phyloP scores from a whole-genome alignment of 768 basidiomycete species.

The Boletus sp. region DNA sequence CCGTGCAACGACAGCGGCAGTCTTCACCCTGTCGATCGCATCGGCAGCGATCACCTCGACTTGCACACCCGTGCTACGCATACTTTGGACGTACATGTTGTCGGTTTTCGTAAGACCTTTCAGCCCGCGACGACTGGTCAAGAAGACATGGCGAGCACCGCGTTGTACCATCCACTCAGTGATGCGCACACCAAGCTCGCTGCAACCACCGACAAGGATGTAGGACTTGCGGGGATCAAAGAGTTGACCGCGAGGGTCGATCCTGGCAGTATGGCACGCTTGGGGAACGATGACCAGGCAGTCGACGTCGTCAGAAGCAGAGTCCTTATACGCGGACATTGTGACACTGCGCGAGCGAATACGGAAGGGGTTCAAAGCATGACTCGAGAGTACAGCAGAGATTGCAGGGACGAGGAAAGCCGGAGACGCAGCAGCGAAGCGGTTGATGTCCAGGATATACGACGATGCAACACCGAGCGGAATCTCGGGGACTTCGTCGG shows the following conservation, averaged over 20 bases:
- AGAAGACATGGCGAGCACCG: slow-evolving; percentile 32
- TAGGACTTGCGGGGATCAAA: slow-evolving; percentile 30
- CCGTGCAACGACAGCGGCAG: slow-evolving; percentile 19
- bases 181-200: slow-evolving; percentile 25
- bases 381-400: slow-evolving; percentile 18
- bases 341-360: slow-evolving; percentile 6
- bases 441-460: slow-evolving; percentile 20
- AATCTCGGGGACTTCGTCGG: slow-evolving; percentile 11
- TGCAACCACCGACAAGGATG: slow-evolving; percentile 20
- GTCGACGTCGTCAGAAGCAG: slow-evolving; percentile 1
- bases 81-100: slow-evolving; percentile 27
- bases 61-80: slow-evolving; percentile 22
- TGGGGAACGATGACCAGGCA: slow-evolving; percentile 20
- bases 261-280: slow-evolving; percentile 3
- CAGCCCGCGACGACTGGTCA: slow-evolving; percentile 26
- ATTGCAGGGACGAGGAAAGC: slow-evolving; percentile 17
- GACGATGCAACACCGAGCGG: slow-evolving; percentile 17
- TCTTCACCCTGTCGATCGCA: slow-evolving; percentile 22
- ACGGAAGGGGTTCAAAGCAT: slow-evolving; percentile 11
- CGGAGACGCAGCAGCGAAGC: slow-evolving; percentile 19
- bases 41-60: slow-evolving; percentile 29
- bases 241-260: slow-evolving; percentile 26
- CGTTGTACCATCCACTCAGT: slow-evolving; percentile 34
- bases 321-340: slow-evolving; percentile 9
- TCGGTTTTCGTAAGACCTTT: slow-evolving; percentile 22